Conservation (phyloP, 228 moss, liverwort and hornwort genomes). For the Sphagnum magellanicum region DNA sequence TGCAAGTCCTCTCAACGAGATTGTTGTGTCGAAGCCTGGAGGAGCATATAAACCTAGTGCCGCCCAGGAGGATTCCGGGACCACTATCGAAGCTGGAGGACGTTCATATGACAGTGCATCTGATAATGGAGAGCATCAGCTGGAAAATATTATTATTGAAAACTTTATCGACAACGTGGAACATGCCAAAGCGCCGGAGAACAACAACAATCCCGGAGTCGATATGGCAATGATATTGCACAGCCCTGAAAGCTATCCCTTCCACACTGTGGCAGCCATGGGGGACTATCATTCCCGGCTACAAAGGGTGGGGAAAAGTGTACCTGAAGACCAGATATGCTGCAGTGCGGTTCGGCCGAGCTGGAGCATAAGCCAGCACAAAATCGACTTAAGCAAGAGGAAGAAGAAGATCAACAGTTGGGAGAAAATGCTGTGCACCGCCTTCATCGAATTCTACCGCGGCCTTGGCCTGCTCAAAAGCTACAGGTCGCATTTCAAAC, state of each 20-base stretch:
- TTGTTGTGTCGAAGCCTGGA: too few species aligned
- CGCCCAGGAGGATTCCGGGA: too few species aligned
- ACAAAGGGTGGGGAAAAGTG: slow-evolving; percentile 8
- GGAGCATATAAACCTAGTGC: too few species aligned
- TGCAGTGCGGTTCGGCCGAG: background rate
- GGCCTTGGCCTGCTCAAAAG: slow-evolving; percentile 75
- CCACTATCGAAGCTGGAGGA: too few species aligned
- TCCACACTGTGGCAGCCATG: slow-evolving; percentile 22
- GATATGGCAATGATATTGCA: too few species aligned
- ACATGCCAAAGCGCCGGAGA: background rate
- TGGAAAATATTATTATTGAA: slow-evolving; percentile 43
- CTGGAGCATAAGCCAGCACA: slow-evolving; percentile 41
- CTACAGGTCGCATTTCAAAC: slow-evolving; percentile 45
- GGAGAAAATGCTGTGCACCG: slow-evolving; percentile 59
- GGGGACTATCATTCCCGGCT: slow-evolving; percentile 16
- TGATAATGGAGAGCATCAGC: slow-evolving; percentile 14
- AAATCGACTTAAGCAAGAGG: slow-evolving; percentile 45
- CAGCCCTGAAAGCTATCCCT: background rate
- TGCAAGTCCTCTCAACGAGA: too few species aligned
- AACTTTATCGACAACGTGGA: slow-evolving; percentile 38
- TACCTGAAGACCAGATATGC: too few species aligned
- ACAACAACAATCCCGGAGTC: too few species aligned
- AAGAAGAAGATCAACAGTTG: slow-evolving; percentile 61
- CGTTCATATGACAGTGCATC: background rate
- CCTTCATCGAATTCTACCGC: slow-evolving; percentile 72